Percentiles rank a stretch among this genome's conserved stretches.
phyloP scores from a whole-genome alignment of 768 basidiomycete genomes.

The Mycena albidolilacea region DNA sequence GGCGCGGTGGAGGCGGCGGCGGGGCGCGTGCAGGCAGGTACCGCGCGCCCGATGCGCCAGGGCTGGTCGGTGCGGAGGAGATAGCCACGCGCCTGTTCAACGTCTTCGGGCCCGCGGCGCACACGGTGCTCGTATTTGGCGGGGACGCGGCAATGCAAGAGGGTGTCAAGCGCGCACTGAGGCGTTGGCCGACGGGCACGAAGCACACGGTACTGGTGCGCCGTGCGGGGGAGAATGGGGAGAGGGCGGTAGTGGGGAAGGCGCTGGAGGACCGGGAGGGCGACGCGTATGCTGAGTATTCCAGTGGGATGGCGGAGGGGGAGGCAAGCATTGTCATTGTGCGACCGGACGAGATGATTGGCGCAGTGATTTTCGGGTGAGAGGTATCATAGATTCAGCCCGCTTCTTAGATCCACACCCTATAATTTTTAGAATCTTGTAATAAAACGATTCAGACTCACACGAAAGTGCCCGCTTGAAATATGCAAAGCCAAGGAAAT shows the following conservation, averaged over 20 bases:
- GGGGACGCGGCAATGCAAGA: neutral
- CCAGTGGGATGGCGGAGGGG: constrained; percentile 5
- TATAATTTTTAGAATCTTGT: too few species aligned
- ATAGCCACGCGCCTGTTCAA: constrained; percentile 44
- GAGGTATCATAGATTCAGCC: too few species aligned
- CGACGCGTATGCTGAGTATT: constrained; percentile 35
- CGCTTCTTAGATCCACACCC: too few species aligned
- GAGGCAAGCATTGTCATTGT: constrained; percentile 31
- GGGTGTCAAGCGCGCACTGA: neutral
- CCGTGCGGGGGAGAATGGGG: constrained; percentile 42
- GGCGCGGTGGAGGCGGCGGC: neutral
- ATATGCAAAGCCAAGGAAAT: too few species aligned
- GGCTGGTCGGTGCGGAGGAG: neutral
- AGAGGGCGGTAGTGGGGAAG: neutral
- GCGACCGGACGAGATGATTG: constrained; percentile 39
- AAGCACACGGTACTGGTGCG: neutral
- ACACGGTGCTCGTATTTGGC: constrained; percentile 51
- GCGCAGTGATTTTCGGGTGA: constrained; percentile 21
- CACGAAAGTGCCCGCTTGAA: too few species aligned
- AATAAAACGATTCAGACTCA: too few species aligned
- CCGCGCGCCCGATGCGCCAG: neutral
- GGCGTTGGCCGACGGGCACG: neutral
- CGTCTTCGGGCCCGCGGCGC: constrained; percentile 42
- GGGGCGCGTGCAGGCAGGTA: constrained; percentile 22
- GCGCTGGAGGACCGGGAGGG: constrained; percentile 33